A percentile compares a stretch with the other conserved stretches of the same genome.
Evolutionary conservation across 2,329 filamentous ascomycete genomes (phyloP).

Genomic region (Fragosphaeria purpurea): DNA sequence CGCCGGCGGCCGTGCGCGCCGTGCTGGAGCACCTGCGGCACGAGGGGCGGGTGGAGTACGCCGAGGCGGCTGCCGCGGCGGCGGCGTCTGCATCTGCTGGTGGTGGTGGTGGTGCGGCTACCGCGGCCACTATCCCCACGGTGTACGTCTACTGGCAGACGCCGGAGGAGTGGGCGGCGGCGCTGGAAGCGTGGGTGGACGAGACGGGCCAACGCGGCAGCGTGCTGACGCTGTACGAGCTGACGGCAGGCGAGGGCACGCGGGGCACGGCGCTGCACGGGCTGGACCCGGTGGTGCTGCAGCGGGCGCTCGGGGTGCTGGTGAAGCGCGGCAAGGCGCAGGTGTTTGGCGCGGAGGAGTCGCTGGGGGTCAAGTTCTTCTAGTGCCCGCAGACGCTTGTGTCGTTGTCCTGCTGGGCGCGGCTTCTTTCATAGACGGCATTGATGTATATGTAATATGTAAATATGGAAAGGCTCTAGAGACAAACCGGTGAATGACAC

Average conservation of each 20-base stretch:
- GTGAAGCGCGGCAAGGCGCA: conserved; percentile 89
- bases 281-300: conserved; percentile 75
- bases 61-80: conserved; percentile 25
- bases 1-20: conserved; percentile 42
- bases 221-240: conserved; percentile 87
- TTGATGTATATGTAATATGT: too few species aligned
- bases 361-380: conserved; percentile 94
- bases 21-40: conserved; percentile 49
- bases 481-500: too few species aligned
- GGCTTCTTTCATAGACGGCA: too few species aligned
- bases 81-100: conserved; percentile 13
- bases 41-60: conserved; percentile 58
- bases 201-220: conserved; percentile 78
- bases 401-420: too few species aligned
- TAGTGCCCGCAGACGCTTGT: conserved; percentile 24
- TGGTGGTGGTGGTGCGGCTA: not conserved
- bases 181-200: conserved; percentile 74
- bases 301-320: conserved; percentile 67
- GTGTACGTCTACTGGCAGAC: conserved; percentile 77
- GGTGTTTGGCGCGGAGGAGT: conserved; percentile 82
- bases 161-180: conserved; percentile 80
- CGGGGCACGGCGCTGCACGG: conserved; percentile 68
- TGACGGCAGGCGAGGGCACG: conserved; percentile 77
- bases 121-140: conserved; percentile 35
- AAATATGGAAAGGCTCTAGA: too few species aligned